These are phyloP conservation scores for Nakaseomyces bracarensis DNA, from an alignment of 1,139 yeast genomes.

Conservation along the genomic window DNA sequence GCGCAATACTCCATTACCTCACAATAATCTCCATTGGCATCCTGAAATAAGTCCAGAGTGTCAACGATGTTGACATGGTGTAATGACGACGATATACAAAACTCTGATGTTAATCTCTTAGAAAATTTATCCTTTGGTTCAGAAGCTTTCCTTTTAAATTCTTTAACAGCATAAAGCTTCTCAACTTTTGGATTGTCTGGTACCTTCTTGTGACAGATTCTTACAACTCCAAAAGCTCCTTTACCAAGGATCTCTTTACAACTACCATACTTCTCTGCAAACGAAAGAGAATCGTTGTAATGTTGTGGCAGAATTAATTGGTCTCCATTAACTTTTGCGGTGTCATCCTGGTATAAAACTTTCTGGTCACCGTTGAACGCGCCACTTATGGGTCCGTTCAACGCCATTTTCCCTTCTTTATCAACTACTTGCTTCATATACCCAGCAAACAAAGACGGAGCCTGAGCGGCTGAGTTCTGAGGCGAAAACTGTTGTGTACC, in stretches of 20 bases:
- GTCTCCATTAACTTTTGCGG: not conserved
- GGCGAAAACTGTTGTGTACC: not conserved
- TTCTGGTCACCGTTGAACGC: slow-evolving; percentile 8
- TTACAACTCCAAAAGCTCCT: slow-evolving; percentile 80
- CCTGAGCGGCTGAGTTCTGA: slow-evolving; percentile 21
- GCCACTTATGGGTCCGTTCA: slow-evolving; percentile 7
- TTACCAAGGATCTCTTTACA: slow-evolving; percentile 74
- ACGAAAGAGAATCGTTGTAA: slow-evolving; percentile 24
- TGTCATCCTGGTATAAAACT: slow-evolving; percentile 3
- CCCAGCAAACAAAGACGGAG: slow-evolving; percentile 74
- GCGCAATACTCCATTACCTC: slow-evolving; percentile 96
- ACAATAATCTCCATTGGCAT: slow-evolving; percentile 86
- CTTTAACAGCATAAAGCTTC: slow-evolving; percentile 71
- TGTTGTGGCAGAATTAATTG: not conserved
- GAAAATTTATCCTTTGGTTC: slow-evolving; percentile 57
- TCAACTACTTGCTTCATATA: slow-evolving; percentile 57
- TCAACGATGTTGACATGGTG: slow-evolving; percentile 75
- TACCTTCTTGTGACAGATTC: slow-evolving; percentile 48
- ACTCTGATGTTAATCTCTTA: slow-evolving; percentile 72
- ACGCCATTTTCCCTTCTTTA: slow-evolving; percentile 14
- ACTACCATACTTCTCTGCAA: slow-evolving; percentile 61
- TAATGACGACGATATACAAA: slow-evolving; percentile 74
- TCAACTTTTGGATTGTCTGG: slow-evolving; percentile 34
- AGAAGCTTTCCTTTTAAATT: slow-evolving; percentile 49
- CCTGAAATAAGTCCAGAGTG: slow-evolving; percentile 79